A percentile compares a stretch with the other conserved stretches of the same genome.
Evolutionary conservation across 2,329 filamentous ascomycete species (phyloP).

Genomic region (Colletotrichum viniferum): DNA sequence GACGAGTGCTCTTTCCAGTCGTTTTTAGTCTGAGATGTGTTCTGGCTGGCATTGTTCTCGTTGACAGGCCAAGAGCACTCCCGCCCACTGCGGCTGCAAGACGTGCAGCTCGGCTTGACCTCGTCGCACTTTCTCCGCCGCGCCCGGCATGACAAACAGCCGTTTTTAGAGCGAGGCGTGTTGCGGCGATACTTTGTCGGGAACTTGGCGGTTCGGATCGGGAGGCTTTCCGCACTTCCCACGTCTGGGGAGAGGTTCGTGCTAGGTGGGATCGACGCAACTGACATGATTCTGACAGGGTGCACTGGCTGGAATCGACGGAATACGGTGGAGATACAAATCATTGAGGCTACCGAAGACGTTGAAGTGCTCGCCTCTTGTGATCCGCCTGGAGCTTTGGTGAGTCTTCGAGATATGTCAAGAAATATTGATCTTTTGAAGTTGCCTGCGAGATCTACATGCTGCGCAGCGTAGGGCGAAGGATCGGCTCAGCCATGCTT

Average conservation of each 20-base stretch:
- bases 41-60: not conserved
- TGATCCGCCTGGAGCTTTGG: fast-evolving
- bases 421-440: not conserved
- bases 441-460: not conserved
- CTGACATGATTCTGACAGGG: not conserved
- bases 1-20: not conserved
- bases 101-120: not conserved
- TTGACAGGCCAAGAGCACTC: not conserved
- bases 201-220: not conserved
- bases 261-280: not conserved
- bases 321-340: not conserved
- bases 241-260: not conserved
- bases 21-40: fast-evolving
- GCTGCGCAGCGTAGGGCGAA: not conserved
- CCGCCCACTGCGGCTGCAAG: not conserved
- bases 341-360: not conserved
- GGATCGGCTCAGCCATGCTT: not conserved
- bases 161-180: not conserved
- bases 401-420: not conserved
- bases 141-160: not conserved
- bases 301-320: not conserved
- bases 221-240: too few species aligned
- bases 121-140: not conserved
- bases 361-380: not conserved
- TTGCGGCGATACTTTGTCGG: not conserved